Percentiles rank a stretch among this genome's conserved stretches.
Conservation (phyloP, 164 flowering plant species). For the Chloranthus sessilifolius region DNA sequence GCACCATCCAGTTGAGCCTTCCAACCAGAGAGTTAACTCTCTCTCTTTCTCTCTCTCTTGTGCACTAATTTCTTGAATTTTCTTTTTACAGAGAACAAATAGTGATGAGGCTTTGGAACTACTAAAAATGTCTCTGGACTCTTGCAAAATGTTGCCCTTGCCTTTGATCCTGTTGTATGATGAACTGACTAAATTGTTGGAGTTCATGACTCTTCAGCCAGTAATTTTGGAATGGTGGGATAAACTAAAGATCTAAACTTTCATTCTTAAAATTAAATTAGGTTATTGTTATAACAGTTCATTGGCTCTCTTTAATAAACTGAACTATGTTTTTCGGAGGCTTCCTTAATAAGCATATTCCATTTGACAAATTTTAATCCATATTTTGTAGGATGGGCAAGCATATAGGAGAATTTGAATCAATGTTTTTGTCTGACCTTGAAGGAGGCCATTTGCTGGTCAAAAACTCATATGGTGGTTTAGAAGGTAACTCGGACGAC, state of each 20-base stretch:
- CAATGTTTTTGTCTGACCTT: constrained; percentile 62
- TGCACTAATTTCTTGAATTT: neutral
- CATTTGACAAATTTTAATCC: neutral
- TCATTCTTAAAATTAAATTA: constrained; percentile 2
- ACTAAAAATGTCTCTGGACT: constrained; percentile 49
- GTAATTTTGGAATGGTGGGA: constrained; percentile 66
- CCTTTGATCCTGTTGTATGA: constrained; percentile 68
- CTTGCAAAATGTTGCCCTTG: constrained; percentile 55
- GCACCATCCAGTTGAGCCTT: no score
- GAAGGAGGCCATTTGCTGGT: constrained; percentile 45
- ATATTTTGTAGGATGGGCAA: constrained; percentile 57
- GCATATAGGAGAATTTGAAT: constrained; percentile 74
- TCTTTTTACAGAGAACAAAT: constrained; percentile 48
- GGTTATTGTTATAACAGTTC: no score
- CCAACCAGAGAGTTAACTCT: no score
- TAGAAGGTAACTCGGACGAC: constrained; percentile 47
- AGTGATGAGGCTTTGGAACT: constrained; percentile 75
- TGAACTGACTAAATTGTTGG: constrained; percentile 48
- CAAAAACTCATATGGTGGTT: constrained; percentile 35
- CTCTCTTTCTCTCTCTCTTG: no score
- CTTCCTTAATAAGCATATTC: neutral
- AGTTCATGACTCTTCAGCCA: constrained; percentile 48
- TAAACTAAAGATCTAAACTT: neutral
- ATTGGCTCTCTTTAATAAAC: neutral
- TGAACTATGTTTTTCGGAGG: constrained; percentile 4